Evolutionary conservation across 306 rosid genomes (phyloP), one percentile per base, ranked within the genome.

Genomic region (Prunus salicina): DNA sequence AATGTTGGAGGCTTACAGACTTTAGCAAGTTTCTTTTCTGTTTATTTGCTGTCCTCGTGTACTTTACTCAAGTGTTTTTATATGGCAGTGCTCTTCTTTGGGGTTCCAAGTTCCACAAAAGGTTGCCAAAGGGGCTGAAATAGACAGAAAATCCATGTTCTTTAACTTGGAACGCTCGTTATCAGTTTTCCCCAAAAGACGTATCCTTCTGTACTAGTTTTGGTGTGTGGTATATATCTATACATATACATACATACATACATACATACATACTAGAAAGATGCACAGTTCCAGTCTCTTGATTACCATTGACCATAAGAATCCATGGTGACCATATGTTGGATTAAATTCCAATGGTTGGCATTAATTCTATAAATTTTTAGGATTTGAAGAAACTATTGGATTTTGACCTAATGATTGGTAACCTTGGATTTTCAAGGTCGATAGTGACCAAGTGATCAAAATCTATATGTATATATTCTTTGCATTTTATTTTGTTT

Each of bases 131-230:
- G 65, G 71, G 70, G 86, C 82, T 60, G 69, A 84, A 62, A 87
- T 93, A 64, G 84, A 81, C 78, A 88, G 89, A 84, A 79, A 82
- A 55, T 73, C 78, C 77, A 79, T 93, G 76, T 87, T 91, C 74
- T 89, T 80, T 78, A 90, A 88, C 70, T 49, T 63, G 75, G 88
- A 87, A 78, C 60, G 75, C 82, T 82, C 90, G 69, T 68, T 66
- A 51, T 77, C 92, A 61, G 69, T 84, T 79, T 76, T 91, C 77
- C 96, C 87, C 5, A 83, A 70, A 84, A 81, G 82, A 41, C 88
- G 98, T 91, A 93, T 93, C 95, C 92, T 41, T 74, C 25, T 58
- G 47, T 72, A 24, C 60, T 28, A 12, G 71, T 71, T 81, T 34
- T 50, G 22, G 43, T 6, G 43, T 38, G 43, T 38, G 43, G 43